Base-by-base conservation (phyloP, 2,329 filamentous ascomycete genomes). In the Trichophyton verrucosum region DNA sequence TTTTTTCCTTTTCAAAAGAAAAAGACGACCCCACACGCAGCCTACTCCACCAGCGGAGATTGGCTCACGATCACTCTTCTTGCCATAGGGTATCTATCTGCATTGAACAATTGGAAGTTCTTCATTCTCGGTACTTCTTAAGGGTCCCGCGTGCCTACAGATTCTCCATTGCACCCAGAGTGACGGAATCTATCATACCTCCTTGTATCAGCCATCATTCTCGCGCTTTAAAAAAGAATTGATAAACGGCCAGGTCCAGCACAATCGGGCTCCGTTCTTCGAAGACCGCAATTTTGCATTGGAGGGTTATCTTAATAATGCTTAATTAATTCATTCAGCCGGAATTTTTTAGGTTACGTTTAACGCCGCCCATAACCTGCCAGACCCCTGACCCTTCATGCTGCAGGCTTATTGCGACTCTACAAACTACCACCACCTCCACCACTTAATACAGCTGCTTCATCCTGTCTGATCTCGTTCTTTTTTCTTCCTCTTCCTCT, bases 361-460 rank as follows among this genome's bases (percentile, higher is more conserved):
- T 60, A 60, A 60, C 57, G 59, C 61, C 58, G 58, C 60, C 60
- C 62, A 58, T 60, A 61, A 63, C 51, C 59, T 63, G 46, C 27
- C 38, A 59, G 55, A 63, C 60, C 62, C 62, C 62, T 63, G 60
- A 57, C 58, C 49, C 27, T 49, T 49, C 42, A 59, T 59, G 36
- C 56, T 58, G 47, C 22, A 53, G 47, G 59, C 51, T 60, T 58
- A 56, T 51, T 60, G 59, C 62, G 24, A 61, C 62, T 61, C 58
- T 61, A 58, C 62, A 60, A 30, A 49, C 44, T 51, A 33, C 57
- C 3, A 59, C 57, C 36, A 59, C 42, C 57, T 59, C 57, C 57
- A 59, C 57, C 44, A 59, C 57, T 44, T 42, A 59, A 33, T 46
- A 49, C 57, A 59, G 17, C 57, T 49, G 30, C 20, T 36, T 20